Percentiles rank a stretch among this genome's conserved stretches.
Conservation (phyloP, 2,329 filamentous ascomycete species). For the Bipolaris sorokiniana region DNA sequence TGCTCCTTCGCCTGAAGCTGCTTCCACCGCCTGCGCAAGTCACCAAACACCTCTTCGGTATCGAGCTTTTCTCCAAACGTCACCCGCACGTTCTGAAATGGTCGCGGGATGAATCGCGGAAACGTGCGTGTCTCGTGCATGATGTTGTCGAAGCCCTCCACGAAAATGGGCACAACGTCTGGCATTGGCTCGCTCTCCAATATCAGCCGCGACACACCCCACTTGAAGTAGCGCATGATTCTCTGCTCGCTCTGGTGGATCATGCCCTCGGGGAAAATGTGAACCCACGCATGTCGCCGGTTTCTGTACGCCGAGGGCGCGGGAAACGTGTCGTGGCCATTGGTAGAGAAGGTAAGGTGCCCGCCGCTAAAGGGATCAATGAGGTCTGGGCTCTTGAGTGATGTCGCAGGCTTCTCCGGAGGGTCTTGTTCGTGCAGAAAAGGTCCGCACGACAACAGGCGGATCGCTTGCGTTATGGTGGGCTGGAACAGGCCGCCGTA, state of each 20-base stretch:
- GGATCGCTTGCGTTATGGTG: constrained; percentile 83
- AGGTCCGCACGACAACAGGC: constrained; percentile 72
- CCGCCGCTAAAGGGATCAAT: constrained; percentile 63
- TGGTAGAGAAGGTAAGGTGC: constrained; percentile 68
- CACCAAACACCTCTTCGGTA: constrained; percentile 75
- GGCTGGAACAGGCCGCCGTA: constrained; percentile 89
- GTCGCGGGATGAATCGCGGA: constrained; percentile 80
- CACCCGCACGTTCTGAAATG: constrained; percentile 72
- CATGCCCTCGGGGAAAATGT: constrained; percentile 94
- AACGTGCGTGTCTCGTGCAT: constrained; percentile 85
- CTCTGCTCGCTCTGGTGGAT: constrained; percentile 84
- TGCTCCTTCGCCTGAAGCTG: constrained; percentile 64
- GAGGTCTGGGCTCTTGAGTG: constrained; percentile 40
- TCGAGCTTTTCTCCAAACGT: constrained; percentile 82
- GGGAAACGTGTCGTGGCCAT: constrained; percentile 67
- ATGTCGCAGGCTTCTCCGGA: constrained; percentile 31
- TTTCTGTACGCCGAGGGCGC: constrained; percentile 74
- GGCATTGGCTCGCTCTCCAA: constrained; percentile 87
- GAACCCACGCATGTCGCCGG: constrained; percentile 82
- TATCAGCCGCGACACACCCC: constrained; percentile 90
- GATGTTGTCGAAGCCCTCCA: constrained; percentile 84
- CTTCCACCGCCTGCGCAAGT: constrained; percentile 76
- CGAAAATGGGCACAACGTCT: constrained; percentile 90
- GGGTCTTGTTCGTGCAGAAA: constrained; percentile 46
- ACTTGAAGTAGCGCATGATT: constrained; percentile 96